Base-by-base conservation (phyloP, 75 land plant genomes). In the Azolla pinnata region DNA sequence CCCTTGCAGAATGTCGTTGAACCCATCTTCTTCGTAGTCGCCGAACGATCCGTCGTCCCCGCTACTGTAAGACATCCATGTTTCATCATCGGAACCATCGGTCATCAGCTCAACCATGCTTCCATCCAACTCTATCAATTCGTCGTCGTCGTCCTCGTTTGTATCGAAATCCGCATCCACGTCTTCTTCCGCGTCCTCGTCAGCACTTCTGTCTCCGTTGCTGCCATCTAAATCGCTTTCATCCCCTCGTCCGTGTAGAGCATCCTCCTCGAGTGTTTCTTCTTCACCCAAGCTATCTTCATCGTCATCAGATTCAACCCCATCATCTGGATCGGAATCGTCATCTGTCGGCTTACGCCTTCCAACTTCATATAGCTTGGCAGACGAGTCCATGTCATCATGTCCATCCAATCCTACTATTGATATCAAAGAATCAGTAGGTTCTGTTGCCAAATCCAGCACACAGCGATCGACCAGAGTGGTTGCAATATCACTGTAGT, bases 301-400 rank as follows among this genome's bases (percentile, higher is more conserved):
- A 9, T 82, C 90, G 1, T 89, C 96, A 1, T 81, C 84, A 2
- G 74, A 73, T 53, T 89, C 97, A 0, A 74, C 85, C 16, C 73
- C 87, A 82, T 95, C 99, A 74, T 95, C 99, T 21, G 99, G 99
- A 62, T 95, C 99, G 2, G 97, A 90, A 40, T 95, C 99, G 69
- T 95, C 97, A 52, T 95, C 99, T 14, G 97, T 95, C 1, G 99
- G 84, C 49, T 83, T 76, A 24, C 88, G 65, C 56, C 99, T 73
- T 17, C 99, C 99, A 32, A 95, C 78, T 68, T 95, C 99, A 62
- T 86, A 95, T 2, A 90, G 65, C 65, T 87, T 77, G 14, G 89
- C 96, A 30, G 84, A 80, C 1, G 99, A 73, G 56, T 70, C 86
- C 91, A 86, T 84, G 33, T 85, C 99, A 7, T 84, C 91, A 46